phyloP scores from a whole-genome alignment of 495 filamentous ascomycete species.

The Collariella sp. region DNA sequence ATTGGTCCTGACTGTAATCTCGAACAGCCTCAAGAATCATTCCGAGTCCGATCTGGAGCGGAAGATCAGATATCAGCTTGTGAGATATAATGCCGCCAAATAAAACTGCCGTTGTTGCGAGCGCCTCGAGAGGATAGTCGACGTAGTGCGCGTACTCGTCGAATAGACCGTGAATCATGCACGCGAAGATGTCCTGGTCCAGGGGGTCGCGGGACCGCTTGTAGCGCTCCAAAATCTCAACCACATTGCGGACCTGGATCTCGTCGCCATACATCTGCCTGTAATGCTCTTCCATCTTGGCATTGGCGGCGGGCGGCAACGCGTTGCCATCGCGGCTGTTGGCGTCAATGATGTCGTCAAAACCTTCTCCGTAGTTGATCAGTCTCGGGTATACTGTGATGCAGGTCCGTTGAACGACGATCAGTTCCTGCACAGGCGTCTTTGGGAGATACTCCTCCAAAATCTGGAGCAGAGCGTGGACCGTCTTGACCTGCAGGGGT shows the following conservation, averaged over 20 bases:
- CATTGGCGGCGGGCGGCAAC: constrained; percentile 67
- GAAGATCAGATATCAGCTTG: constrained; percentile 78
- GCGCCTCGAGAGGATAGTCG: constrained; percentile 85
- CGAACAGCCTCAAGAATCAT: constrained; percentile 95
- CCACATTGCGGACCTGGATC: constrained; percentile 67
- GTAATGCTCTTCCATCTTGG: constrained; percentile 92
- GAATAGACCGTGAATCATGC: constrained; percentile 96
- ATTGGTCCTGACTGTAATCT: constrained; percentile 66
- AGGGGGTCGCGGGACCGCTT: constrained; percentile 74
- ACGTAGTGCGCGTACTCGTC: constrained; percentile 95
- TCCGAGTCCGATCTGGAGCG: constrained; percentile 79
- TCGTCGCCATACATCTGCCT: constrained; percentile 93
- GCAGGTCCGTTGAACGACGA: constrained; percentile 67
- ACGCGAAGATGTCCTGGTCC: constrained; percentile 91
- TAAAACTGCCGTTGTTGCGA: constrained; percentile 90
- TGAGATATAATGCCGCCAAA: constrained; percentile 95
- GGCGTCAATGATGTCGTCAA: constrained; percentile 78
- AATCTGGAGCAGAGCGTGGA: constrained; percentile 69
- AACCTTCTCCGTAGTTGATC: constrained; percentile 90
- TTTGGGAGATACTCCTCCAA: constrained; percentile 55
- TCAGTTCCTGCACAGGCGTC: constrained; percentile 41
- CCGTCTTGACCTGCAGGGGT: constrained; percentile 73
- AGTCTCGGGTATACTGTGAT: constrained; percentile 90
- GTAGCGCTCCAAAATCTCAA: constrained; percentile 71
- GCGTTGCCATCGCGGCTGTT: constrained; percentile 73